These are phyloP conservation scores for Solanum hybrid DNA, from an alignment of 305 asterid genomes.

Conservation along the genomic window DNA sequence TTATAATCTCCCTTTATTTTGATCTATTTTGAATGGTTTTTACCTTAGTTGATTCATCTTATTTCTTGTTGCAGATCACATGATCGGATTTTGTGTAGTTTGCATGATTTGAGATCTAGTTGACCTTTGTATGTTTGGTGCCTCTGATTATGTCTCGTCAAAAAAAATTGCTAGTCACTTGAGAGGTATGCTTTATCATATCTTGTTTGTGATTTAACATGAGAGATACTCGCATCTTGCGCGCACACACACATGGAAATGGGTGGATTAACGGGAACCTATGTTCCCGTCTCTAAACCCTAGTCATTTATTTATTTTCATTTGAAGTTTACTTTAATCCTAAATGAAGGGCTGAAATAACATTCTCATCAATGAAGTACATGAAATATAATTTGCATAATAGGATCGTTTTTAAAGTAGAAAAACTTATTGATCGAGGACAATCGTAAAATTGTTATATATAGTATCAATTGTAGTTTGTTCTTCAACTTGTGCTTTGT, in stretches of 20 bases:
- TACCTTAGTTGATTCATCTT: not conserved
- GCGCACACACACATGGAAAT: not conserved
- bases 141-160: conserved; percentile 21
- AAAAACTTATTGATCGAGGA: not conserved
- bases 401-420: not conserved
- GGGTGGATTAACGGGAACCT: not conserved
- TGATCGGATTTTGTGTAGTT: conserved; percentile 31
- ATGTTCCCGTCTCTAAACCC: not conserved
- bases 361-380: not conserved
- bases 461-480: not conserved
- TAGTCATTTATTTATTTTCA: not conserved
- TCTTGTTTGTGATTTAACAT: not conserved
- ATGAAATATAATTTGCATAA: not conserved
- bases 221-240: not conserved
- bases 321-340: not conserved
- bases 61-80: conserved; percentile 31
- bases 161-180: conserved; percentile 39
- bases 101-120: conserved; percentile 41
- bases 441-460: not conserved
- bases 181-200: conserved; percentile 52
- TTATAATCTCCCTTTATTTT: not conserved
- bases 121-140: not conserved
- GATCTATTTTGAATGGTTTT: not conserved
- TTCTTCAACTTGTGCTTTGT: not conserved
- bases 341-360: not conserved